phyloP scores from a whole-genome alignment of 306 rosid genomes.

The Inga leiocalycina region DNA sequence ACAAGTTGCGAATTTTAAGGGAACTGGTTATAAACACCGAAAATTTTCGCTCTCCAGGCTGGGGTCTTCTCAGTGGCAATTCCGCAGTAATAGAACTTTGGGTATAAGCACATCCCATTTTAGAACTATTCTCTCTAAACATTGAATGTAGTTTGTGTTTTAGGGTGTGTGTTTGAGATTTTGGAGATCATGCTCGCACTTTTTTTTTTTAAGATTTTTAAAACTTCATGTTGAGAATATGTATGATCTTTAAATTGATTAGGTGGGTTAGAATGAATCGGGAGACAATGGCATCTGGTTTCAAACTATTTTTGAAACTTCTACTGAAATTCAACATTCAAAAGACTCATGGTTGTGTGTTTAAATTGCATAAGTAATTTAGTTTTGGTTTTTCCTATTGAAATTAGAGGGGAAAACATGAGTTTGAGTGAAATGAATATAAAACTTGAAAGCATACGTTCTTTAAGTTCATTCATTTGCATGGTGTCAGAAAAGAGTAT shows the following conservation, averaged over 20 bases:
- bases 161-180: neutral
- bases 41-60: slow-evolving; percentile 8
- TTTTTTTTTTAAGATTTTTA: slow-evolving; percentile 7
- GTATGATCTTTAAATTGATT: neutral
- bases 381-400: neutral
- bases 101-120: neutral
- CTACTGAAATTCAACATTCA: neutral
- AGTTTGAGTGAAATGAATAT: neutral
- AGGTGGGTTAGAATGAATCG: neutral
- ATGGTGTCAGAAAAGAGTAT: neutral
- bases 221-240: neutral
- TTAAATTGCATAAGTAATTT: neutral
- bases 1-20: neutral
- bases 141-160: neutral
- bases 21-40: neutral
- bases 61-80: neutral
- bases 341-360: neutral
- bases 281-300: slow-evolving; percentile 26
- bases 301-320: neutral
- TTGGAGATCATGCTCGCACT: neutral
- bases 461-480: neutral
- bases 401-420: neutral
- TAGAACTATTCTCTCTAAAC: neutral
- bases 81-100: neutral
- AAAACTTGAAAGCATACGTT: neutral